Evolutionary conservation across 768 basidiomycete genomes (phyloP).

Genomic region (Termitomyces sp.): DNA sequence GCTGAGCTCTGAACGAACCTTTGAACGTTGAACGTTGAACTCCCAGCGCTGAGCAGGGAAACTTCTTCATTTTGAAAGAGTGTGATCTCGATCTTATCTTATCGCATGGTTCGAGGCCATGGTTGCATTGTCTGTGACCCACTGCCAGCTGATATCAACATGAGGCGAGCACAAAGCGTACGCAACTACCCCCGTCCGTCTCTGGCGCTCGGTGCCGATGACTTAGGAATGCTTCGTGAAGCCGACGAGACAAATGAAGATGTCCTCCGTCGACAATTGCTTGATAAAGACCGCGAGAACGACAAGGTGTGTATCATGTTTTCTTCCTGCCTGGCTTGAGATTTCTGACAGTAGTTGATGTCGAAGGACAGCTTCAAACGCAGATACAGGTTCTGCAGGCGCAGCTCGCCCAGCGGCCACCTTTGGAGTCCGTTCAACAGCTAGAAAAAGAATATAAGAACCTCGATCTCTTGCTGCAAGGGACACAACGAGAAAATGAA

Average conservation of each 20-base stretch:
- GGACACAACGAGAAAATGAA: slow-evolving; percentile 84
- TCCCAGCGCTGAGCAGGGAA: no score
- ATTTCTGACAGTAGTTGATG: neutral
- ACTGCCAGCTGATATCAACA: slow-evolving; percentile 11
- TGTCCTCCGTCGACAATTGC: slow-evolving; percentile 52
- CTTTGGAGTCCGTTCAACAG: slow-evolving; percentile 58
- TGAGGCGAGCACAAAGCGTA: slow-evolving; percentile 64
- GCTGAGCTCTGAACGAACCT: no score
- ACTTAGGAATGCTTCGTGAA: slow-evolving; percentile 57
- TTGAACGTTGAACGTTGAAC: no score
- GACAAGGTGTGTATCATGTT: slow-evolving; percentile 43
- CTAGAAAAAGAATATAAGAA: slow-evolving; percentile 71
- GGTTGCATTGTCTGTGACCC: neutral
- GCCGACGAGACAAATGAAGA: slow-evolving; percentile 57
- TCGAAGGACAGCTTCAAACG: slow-evolving; percentile 44
- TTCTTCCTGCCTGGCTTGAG: neutral
- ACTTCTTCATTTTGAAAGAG: no score
- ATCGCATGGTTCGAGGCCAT: neutral
- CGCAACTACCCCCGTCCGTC: slow-evolving; percentile 52
- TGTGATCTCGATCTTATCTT: slow-evolving; percentile 1
- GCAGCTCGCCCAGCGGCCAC: slow-evolving; percentile 62
- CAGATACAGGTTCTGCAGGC: slow-evolving; percentile 60
- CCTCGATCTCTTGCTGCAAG: slow-evolving; percentile 69
- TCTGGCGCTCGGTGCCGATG: slow-evolving; percentile 44
- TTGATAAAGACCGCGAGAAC: slow-evolving; percentile 66